phyloP scores from a whole-genome alignment of 768 basidiomycete species.

The Scleroderma bovista region DNA sequence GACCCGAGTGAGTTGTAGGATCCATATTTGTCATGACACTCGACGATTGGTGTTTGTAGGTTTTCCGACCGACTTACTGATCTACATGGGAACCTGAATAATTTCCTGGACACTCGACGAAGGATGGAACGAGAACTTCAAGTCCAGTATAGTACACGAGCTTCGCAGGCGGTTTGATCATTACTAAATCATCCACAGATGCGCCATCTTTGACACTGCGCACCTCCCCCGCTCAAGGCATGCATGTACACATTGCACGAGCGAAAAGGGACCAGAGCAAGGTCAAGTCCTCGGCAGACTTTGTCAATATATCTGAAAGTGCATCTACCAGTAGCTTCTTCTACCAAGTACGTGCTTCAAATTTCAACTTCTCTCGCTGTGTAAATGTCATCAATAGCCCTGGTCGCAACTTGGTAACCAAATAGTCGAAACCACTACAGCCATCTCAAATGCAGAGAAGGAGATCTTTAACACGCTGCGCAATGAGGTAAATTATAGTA shows the following conservation, averaged over 20 bases:
- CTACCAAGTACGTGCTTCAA: slow-evolving; percentile 40
- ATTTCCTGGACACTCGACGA: slow-evolving; percentile 42
- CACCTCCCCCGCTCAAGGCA: slow-evolving; percentile 59
- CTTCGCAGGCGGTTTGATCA: background rate
- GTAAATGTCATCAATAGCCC: slow-evolving; percentile 37
- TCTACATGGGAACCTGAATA: slow-evolving; percentile 45
- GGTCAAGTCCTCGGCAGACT: slow-evolving; percentile 43
- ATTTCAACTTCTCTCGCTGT: background rate
- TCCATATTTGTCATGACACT: background rate
- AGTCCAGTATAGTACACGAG: slow-evolving; percentile 43
- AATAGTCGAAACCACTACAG: slow-evolving; percentile 52
- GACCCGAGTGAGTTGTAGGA: slow-evolving; percentile 50
- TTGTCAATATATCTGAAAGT: slow-evolving; percentile 57
- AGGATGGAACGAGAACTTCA: slow-evolving; percentile 53
- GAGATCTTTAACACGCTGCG: slow-evolving; percentile 68
- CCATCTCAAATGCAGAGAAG: slow-evolving; percentile 57
- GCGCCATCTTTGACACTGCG: slow-evolving; percentile 71
- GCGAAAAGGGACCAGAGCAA: slow-evolving; percentile 55
- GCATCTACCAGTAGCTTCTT: slow-evolving; percentile 66
- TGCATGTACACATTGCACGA: slow-evolving; percentile 68
- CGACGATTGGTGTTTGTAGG: slow-evolving; percentile 28
- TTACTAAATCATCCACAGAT: slow-evolving; percentile 33
- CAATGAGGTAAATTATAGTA: slow-evolving; percentile 43
- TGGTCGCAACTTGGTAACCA: slow-evolving; percentile 74
- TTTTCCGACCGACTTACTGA: slow-evolving; percentile 51